Evolutionary conservation across 2,329 filamentous ascomycete species (phyloP), one percentile per base, ranked within the genome.

Genomic region (Knoxdaviesia proteae): DNA sequence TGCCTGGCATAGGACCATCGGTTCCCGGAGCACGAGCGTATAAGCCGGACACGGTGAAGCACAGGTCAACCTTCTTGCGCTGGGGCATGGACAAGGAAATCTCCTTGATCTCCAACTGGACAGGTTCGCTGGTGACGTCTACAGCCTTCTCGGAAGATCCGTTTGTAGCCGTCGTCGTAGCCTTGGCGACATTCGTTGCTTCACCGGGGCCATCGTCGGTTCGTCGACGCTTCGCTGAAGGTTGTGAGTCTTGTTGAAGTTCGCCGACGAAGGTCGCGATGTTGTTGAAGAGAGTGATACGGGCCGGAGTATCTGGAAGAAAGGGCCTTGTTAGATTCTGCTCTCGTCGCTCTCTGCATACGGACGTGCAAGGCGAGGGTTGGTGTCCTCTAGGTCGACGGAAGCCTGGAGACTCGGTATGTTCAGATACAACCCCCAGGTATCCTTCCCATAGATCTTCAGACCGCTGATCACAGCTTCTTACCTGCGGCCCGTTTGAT

Each of bases 51-150:
- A 64, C 58, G 3, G 74, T 80, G 47, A 80, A 69, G 55, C 71
- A 75, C 6, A 80, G 55, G 48, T 74, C 71, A 49, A 74, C 74
- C 56, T 80, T 81, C 58, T 80, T 81, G 47, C 77, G 64, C 58
- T 76, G 72, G 0, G 77, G 77, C 4, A 78, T 64, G 1, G 73
- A 70, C n/a, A 80, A 63, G 0, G 74, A 80, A 20, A 80, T 74
- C 38, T 79, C 76, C 54, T 74, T 76, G 46, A 80, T 62, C 48
- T 70, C 69, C 11, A 79, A 60, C 31, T 77, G 56, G 0, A 77
- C 57, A 6, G 61, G 51, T 49, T 77, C 72, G 5, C 40, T 5
- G 8, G 35, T 11, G n/a, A 44, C 38, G 31, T 61, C 57, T 2
- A 61, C 59, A 1, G 67, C 62, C 41, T 62, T 62, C 30, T 56